These are phyloP conservation scores for Fraxinus sp. DNA, from an alignment of 305 asterid species.

Conservation along the genomic window DNA sequence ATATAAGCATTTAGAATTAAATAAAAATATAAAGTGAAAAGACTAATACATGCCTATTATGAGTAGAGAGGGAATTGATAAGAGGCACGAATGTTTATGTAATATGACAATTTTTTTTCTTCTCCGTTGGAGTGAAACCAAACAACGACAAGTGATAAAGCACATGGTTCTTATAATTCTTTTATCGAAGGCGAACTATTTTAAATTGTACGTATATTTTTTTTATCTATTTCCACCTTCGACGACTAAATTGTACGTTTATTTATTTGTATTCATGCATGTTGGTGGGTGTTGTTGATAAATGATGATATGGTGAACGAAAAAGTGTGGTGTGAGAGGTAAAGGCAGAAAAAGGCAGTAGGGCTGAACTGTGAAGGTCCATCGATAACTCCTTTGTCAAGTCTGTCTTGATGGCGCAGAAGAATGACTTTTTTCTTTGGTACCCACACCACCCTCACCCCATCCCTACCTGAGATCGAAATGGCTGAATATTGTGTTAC, in stretches of 20 bases:
- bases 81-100: neutral
- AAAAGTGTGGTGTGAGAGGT: neutral
- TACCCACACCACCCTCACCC: neutral
- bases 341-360: neutral
- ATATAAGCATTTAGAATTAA: neutral
- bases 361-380: neutral
- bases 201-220: too few relatives aligned
- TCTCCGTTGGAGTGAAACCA: too few relatives aligned
- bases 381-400: neutral
- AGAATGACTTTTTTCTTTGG: neutral
- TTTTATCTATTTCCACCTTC: too few relatives aligned
- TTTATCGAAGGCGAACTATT: neutral
- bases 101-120: too few relatives aligned
- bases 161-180: neutral
- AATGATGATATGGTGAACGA: constrained; percentile 15
- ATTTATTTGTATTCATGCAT: neutral
- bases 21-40: too few relatives aligned
- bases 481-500: neutral
- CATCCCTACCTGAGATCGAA: neutral
- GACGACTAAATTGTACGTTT: too few relatives aligned
- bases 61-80: neutral
- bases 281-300: neutral
- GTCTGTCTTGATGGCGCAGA: neutral
- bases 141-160: neutral
- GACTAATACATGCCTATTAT: too few relatives aligned